A percentile compares a stretch with the other conserved stretches of the same genome.
Evolutionary conservation across 306 rosid species (phyloP).

Genomic region (Citrullus amarus): DNA sequence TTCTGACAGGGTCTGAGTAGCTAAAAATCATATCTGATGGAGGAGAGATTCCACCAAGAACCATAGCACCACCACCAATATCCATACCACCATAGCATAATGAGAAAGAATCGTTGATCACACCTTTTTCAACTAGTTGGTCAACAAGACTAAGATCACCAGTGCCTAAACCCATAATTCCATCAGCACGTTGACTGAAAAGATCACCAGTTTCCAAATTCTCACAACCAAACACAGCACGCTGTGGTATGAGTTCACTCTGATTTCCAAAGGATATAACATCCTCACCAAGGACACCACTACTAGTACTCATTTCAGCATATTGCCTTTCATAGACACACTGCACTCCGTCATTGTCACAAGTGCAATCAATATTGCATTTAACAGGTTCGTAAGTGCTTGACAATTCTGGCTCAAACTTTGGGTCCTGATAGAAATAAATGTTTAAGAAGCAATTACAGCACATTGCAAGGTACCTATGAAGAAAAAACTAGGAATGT

Average conservation of each 20-base stretch:
- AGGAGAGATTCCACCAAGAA: constrained; percentile 76
- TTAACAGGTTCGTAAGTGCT: constrained; percentile 60
- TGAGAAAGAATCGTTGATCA: constrained; percentile 75
- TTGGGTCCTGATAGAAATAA: constrained; percentile 55
- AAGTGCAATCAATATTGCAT: constrained; percentile 65
- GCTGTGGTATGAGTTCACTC: constrained; percentile 65
- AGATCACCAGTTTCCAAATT: constrained; percentile 82
- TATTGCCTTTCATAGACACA: constrained; percentile 83
- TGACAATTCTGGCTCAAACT: constrained; percentile 65
- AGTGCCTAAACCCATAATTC: constrained; percentile 92
- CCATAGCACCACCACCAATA: constrained; percentile 97
- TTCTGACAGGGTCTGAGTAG: constrained; percentile 58
- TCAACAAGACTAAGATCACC: constrained; percentile 85
- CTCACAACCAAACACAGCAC: constrained; percentile 91
- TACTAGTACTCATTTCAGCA: constrained; percentile 89
- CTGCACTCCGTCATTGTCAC: constrained; percentile 43
- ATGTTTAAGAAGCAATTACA: constrained; percentile 8
- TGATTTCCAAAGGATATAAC: constrained; percentile 63
- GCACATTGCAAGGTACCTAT: background rate
- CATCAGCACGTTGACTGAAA: constrained; percentile 83
- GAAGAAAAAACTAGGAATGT: background rate
- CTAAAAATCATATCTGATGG: constrained; percentile 69
- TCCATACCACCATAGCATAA: constrained; percentile 98
- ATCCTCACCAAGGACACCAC: constrained; percentile 88
- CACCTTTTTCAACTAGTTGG: constrained; percentile 71